A percentile compares a stretch with the other conserved stretches of the same genome.
Evolutionary conservation across 108 stramenopile genomes (phyloP).

Genomic region (Fragilaria crotonensis): DNA sequence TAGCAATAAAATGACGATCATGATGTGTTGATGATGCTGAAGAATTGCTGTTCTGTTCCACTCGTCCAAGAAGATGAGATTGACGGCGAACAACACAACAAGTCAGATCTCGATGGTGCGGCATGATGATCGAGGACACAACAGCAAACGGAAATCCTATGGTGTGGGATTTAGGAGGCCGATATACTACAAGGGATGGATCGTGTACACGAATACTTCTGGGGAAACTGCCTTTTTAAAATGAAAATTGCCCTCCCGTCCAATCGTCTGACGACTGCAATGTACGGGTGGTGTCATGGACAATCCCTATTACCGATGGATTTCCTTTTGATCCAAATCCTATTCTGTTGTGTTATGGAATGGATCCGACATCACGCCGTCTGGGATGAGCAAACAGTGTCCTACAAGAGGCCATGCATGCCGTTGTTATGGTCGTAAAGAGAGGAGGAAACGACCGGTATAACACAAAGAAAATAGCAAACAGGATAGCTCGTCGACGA

Average conservation of each 20-base stretch:
- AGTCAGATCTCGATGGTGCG: no score
- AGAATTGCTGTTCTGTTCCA: no score
- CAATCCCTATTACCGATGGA: slow-evolving; percentile 75
- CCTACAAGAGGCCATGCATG: neutral
- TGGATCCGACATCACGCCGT: slow-evolving; percentile 52
- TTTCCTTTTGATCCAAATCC: slow-evolving; percentile 69
- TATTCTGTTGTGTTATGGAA: slow-evolving; percentile 73
- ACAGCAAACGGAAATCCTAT: slow-evolving; percentile 17
- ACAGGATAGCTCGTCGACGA: neutral
- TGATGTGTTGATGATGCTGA: no score
- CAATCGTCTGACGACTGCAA: slow-evolving; percentile 24
- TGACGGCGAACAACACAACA: no score
- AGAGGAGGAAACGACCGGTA: slow-evolving; percentile 7
- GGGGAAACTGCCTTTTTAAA: slow-evolving; percentile 55
- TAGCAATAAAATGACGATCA: no score
- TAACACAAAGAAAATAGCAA: no score
- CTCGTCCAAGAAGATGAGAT: no score
- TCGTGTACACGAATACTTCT: slow-evolving; percentile 40
- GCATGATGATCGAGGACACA: no score
- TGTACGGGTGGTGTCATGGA: no score
- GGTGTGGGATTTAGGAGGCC: no score
- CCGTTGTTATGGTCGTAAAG: slow-evolving; percentile 9
- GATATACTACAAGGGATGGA: no score
- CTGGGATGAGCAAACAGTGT: slow-evolving; percentile 40
- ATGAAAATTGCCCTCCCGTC: slow-evolving; percentile 55